phyloP scores from a whole-genome alignment of 352 stramenopile species.

The Phytophthora agathidicida region DNA sequence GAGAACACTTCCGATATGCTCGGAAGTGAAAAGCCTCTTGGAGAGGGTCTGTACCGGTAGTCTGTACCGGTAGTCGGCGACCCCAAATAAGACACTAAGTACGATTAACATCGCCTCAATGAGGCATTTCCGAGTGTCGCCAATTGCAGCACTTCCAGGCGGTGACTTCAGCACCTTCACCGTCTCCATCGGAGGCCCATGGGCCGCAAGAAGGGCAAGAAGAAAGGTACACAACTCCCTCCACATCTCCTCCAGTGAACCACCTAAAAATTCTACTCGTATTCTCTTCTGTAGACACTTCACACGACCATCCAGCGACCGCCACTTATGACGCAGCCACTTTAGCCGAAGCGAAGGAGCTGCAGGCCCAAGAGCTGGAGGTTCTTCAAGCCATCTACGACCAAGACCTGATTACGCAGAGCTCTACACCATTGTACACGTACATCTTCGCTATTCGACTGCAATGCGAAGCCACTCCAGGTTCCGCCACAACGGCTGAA shows the following conservation, averaged over 20 bases:
- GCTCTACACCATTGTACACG: constrained; percentile 78
- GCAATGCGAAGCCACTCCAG: constrained; percentile 51
- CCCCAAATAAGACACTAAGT: constrained; percentile 18
- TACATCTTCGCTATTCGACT: constrained; percentile 87
- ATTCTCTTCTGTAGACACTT: constrained; percentile 17
- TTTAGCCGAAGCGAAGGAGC: constrained; percentile 55
- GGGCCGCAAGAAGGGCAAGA: constrained; percentile 83
- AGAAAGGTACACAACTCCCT: constrained; percentile 44
- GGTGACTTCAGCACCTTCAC: not conserved
- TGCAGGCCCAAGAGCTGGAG: constrained; percentile 84
- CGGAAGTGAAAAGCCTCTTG: no score
- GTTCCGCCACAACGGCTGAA: constrained; percentile 53
- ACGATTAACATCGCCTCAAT: constrained; percentile 4
- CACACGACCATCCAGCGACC: constrained; percentile 2
- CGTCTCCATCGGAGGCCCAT: constrained; percentile 37
- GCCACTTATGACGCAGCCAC: constrained; percentile 47
- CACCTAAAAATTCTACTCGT: not conserved
- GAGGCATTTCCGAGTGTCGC: no score
- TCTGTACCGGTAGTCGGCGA: no score
- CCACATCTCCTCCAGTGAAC: not conserved
- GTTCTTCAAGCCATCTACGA: constrained; percentile 86
- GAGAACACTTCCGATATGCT: no score
- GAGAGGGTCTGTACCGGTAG: no score
- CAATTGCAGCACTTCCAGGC: no score
- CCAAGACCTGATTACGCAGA: constrained; percentile 68